These are phyloP conservation scores for Nothopassalora personata DNA, from an alignment of 2,329 filamentous ascomycete genomes.

Conservation along the genomic window DNA sequence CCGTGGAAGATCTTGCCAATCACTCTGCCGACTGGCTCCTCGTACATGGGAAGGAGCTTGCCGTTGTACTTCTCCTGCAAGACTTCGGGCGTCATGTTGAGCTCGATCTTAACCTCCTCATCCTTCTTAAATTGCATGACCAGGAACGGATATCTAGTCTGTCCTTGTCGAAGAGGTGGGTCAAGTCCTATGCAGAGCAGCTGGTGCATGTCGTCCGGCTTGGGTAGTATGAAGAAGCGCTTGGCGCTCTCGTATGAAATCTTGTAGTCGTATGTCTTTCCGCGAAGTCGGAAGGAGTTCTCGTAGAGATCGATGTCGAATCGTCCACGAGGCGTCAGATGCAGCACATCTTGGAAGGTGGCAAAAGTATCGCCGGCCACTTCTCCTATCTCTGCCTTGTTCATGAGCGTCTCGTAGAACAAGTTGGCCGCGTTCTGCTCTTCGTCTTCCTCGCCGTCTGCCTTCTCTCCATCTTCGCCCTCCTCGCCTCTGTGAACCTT, in stretches of 20 bases:
- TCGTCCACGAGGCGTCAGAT: constrained; percentile 95
- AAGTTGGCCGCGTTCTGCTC: constrained; percentile 93
- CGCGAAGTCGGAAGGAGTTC: constrained; percentile 88
- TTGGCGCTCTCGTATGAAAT: constrained; percentile 97
- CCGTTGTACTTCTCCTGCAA: constrained; percentile 82
- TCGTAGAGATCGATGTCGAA: constrained; percentile 99
- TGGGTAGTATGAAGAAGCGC: constrained; percentile 97
- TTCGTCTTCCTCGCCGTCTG: constrained; percentile 55
- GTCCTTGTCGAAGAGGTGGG: constrained; percentile 89
- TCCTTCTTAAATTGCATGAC: constrained; percentile 99
- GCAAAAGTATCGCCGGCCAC: constrained; percentile 98
- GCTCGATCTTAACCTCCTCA: constrained; percentile 90
- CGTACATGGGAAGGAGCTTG: constrained; percentile 83
- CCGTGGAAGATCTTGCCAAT: constrained; percentile 94
- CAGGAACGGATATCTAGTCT: constrained; percentile 95
- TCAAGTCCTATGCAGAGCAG: constrained; percentile 93
- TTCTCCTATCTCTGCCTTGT: constrained; percentile 98
- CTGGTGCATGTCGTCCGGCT: constrained; percentile 95
- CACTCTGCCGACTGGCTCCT: constrained; percentile 87
- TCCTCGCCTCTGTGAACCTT: constrained; percentile 60
- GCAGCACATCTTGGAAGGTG: constrained; percentile 91
- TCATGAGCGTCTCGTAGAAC: constrained; percentile 98
- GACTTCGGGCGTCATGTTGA: constrained; percentile 91
- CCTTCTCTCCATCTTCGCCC: constrained; percentile 62
- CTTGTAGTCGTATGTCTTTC: constrained; percentile 99